Evolutionary conservation across 2,329 filamentous ascomycete species (phyloP).

Genomic region (Botrytis fragariae): DNA sequence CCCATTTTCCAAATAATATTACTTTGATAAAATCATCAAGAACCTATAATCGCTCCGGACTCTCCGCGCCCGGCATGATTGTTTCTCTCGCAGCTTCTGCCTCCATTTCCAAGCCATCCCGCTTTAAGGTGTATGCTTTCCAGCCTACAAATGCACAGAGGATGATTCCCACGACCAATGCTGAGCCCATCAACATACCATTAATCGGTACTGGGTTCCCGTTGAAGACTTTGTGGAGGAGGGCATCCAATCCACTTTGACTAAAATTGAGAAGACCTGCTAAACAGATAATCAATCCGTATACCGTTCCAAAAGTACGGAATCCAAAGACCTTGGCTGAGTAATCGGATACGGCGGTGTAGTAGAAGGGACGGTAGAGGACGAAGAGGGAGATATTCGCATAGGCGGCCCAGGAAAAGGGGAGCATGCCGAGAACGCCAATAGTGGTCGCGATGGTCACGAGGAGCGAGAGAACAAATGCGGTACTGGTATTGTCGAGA

Average conservation of each 20-base stretch:
- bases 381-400: slow-evolving; percentile 76
- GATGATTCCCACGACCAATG: slow-evolving; percentile 59
- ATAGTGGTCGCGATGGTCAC: slow-evolving; percentile 71
- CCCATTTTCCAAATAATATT: not conserved
- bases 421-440: slow-evolving; percentile 72
- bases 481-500: slow-evolving; percentile 73
- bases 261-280: slow-evolving; percentile 81
- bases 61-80: slow-evolving; percentile 35
- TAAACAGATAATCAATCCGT: slow-evolving; percentile 83
- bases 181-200: slow-evolving; percentile 59
- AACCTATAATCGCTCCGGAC: slow-evolving; percentile 29
- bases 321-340: slow-evolving; percentile 91
- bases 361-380: slow-evolving; percentile 83
- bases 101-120: slow-evolving; percentile 43
- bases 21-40: not conserved
- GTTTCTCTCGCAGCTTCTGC: slow-evolving; percentile 44
- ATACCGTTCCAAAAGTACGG: slow-evolving; percentile 89
- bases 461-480: slow-evolving; percentile 66
- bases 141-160: slow-evolving; percentile 64
- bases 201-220: slow-evolving; percentile 79
- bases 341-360: slow-evolving; percentile 87
- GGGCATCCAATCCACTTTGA: slow-evolving; percentile 74
- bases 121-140: slow-evolving; percentile 40
- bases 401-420: slow-evolving; percentile 69
- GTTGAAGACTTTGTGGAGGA: slow-evolving; percentile 70